Evolutionary conservation across 495 filamentous ascomycete genomes (phyloP).

Genomic region (Oidiodendron maius): DNA sequence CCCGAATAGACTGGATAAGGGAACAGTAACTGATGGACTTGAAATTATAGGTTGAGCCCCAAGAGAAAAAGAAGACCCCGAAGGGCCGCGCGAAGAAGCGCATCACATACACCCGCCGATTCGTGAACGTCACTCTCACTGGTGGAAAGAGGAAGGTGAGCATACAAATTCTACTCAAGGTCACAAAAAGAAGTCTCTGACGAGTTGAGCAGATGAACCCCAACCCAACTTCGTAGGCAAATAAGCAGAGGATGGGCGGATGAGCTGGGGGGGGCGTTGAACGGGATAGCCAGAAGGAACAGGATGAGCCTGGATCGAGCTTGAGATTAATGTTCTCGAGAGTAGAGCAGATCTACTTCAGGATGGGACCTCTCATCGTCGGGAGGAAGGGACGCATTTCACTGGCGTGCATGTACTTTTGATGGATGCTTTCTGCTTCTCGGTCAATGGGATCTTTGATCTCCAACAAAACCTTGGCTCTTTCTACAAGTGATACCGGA

Average conservation of each 20-base stretch:
- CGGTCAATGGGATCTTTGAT: constrained; percentile 18
- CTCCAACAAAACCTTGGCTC: no score
- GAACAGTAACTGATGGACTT: constrained; percentile 13
- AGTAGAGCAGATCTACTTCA: constrained; percentile 18
- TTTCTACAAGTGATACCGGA: no score
- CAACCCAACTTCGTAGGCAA: constrained; percentile 48
- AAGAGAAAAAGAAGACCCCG: constrained; percentile 89
- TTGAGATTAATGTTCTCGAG: constrained; percentile 19
- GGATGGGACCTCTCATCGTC: constrained; percentile 18
- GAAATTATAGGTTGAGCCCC: constrained; percentile 64
- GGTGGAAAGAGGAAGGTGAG: constrained; percentile 97
- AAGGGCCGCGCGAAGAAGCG: constrained; percentile 99
- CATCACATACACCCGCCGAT: constrained; percentile 92
- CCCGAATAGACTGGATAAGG: background rate
- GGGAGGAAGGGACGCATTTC: constrained; percentile 25
- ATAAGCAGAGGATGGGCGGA: constrained; percentile 6
- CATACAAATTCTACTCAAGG: background rate
- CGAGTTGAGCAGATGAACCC: constrained; percentile 48
- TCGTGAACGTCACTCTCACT: constrained; percentile 98
- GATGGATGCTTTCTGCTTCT: constrained; percentile 20
- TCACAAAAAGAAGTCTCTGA: background rate
- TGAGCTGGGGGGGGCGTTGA: constrained; percentile 8
- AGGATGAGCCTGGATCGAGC: constrained; percentile 19
- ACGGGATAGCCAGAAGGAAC: background rate
- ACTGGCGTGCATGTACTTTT: constrained; percentile 20